Evolutionary conservation across 306 rosid genomes (phyloP), one percentile per base, ranked within the genome.

Genomic region (Prinsepia uniflora): DNA sequence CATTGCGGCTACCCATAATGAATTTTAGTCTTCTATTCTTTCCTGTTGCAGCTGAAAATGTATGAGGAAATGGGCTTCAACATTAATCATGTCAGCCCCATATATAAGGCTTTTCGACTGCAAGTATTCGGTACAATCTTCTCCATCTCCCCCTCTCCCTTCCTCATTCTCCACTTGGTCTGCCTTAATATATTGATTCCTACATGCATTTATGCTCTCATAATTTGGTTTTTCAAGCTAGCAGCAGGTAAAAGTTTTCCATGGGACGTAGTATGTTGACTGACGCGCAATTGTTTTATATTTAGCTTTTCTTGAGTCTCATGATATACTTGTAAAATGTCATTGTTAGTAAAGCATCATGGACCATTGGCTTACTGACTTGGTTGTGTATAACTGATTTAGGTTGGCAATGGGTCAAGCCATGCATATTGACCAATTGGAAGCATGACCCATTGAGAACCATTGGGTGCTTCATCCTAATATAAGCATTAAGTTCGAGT

Each of bases 31-130:
- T 49, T 54, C 48, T 52, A 5, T 68, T n/a, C 41, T 59, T 17
- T 76, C 45, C 6, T 57, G 7, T 56, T 68, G 59, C 86, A 93
- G 98, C 83, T 94, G 69, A 84, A 86, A 81, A 75, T 94, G 91
- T 94, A 82, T 39, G 99, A 94, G 78, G 83, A 81, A 79, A 94
- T 94, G 99, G 94, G 90, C 74, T 94, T 89, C 84, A 87, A 86
- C 90, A 92, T 91, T 56, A 95, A 94, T 84, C 85, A 47, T 45
- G 82, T 87, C 46, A 86, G 88, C 78, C 75, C 95, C 57, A 57
- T 86, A 71, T 94, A 90, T 82, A 94, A 78, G 85, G 90, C 86
- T 19, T 91, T 94, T 80, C 95, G 91, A 56, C 88, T 94, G 56
- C 86, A 83, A 82, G 24, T 83, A 64, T 75, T 91, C 68, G 91